These are phyloP conservation scores for Yamadazyma insecticola DNA, from an alignment of 805 yeast species.

Conservation along the genomic window DNA sequence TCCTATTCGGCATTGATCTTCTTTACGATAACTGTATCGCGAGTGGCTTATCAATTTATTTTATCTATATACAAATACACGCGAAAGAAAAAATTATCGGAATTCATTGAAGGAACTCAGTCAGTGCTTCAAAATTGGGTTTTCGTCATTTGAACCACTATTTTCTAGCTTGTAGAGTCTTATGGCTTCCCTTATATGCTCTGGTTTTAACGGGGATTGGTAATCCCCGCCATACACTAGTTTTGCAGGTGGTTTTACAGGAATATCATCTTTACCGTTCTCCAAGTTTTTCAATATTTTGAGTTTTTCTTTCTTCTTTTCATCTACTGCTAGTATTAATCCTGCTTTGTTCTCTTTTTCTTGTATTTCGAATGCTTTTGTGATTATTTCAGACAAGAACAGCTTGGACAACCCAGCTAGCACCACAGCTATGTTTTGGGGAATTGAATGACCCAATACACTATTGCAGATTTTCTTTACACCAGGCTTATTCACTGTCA, in stretches of 20 bases:
- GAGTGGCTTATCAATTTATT: background rate
- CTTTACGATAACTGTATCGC: background rate
- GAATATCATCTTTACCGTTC: conserved; percentile 29
- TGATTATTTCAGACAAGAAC: conserved; percentile 85
- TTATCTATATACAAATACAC: no score
- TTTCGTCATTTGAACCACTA: no score
- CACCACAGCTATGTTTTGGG: conserved; percentile 74
- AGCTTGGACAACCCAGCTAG: conserved; percentile 85
- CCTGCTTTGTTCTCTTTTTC: conserved; percentile 45
- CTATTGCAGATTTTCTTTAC: conserved; percentile 78
- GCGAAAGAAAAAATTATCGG: no score
- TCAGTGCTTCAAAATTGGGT: no score
- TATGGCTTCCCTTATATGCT: conserved; percentile 88
- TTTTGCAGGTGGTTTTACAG: conserved; percentile 11
- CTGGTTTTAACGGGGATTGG: conserved; percentile 67
- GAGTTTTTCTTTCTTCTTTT: conserved; percentile 34
- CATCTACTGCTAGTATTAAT: conserved; percentile 30
- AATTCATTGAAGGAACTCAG: no score
- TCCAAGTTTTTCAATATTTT: conserved; percentile 29
- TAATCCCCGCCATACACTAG: conserved; percentile 36
- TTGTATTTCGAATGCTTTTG: conserved; percentile 72
- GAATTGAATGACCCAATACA: conserved; percentile 73
- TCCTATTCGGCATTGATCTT: conserved; percentile 13
- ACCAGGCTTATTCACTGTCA: conserved; percentile 56
- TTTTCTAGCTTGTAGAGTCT: conserved; percentile 65